Percentiles rank a stretch among this genome's conserved stretches.
These are phyloP conservation scores for Claviceps pazoutovae DNA, from an alignment of 2,329 filamentous ascomycete species.

Conservation along the genomic window DNA sequence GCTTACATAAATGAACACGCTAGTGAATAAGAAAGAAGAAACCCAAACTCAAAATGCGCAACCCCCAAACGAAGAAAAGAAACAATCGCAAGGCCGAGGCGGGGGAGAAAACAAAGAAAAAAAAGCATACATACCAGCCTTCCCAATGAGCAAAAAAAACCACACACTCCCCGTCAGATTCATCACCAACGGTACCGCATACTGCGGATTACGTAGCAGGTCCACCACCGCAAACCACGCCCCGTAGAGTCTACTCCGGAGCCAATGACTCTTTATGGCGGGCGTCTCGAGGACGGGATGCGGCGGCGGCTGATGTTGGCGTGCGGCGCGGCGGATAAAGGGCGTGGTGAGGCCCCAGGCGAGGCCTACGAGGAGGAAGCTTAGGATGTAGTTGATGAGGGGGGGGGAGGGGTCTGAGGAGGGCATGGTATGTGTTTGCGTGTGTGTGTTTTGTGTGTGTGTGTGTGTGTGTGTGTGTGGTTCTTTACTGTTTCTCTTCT, in stretches of 20 bases:
- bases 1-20: too few relatives aligned
- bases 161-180: slow-evolving; percentile 90
- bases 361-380: slow-evolving; percentile 79
- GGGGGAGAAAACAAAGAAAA: not conserved
- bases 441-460: too few relatives aligned
- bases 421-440: not conserved
- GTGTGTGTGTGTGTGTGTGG: too few relatives aligned
- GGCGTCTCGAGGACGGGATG: slow-evolving; percentile 40
- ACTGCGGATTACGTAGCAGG: slow-evolving; percentile 65
- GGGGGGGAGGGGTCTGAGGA: slow-evolving; percentile 25
- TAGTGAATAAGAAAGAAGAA: too few relatives aligned
- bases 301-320: slow-evolving; percentile 51
- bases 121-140: slow-evolving; percentile 54
- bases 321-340: slow-evolving; percentile 79
- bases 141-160: slow-evolving; percentile 90
- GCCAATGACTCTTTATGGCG: slow-evolving; percentile 40
- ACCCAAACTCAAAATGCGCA: not conserved
- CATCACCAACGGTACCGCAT: slow-evolving; percentile 70
- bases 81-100: not conserved
- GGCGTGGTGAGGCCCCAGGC: slow-evolving; percentile 89
- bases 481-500: not conserved
- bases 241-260: slow-evolving; percentile 47
- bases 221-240: slow-evolving; percentile 65
- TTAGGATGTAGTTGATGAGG: slow-evolving; percentile 69
- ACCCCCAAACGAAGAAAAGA: not conserved